These are phyloP conservation scores for Chrysoporthe puriensis DNA, from an alignment of 2,329 filamentous ascomycete genomes.

Conservation along the genomic window DNA sequence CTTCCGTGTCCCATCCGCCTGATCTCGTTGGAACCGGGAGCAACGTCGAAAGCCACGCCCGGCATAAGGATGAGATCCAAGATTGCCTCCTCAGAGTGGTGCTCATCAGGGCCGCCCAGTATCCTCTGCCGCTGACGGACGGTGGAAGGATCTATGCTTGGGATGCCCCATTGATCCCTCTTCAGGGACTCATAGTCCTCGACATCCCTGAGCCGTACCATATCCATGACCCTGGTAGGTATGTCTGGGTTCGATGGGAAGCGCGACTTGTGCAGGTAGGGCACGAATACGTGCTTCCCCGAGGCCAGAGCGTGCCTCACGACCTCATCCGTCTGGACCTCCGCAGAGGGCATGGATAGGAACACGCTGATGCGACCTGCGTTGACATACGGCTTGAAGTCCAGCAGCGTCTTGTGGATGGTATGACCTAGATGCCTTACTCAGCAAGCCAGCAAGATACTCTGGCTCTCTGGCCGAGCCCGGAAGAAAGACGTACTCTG, in stretches of 20 bases:
- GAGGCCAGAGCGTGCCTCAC: conserved; percentile 76
- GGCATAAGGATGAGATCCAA: conserved; percentile 91
- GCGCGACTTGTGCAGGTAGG: conserved; percentile 75
- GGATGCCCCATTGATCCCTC: conserved; percentile 90
- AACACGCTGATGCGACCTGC: conserved; percentile 83
- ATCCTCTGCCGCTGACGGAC: conserved; percentile 71
- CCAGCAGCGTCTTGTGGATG: conserved; percentile 67
- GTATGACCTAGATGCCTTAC: conserved; percentile 56
- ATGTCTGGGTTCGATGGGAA: conserved; percentile 48
- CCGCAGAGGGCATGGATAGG: conserved; percentile 86
- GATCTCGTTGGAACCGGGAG: conserved; percentile 56
- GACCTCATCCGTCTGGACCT: conserved; percentile 82
- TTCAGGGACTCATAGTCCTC: conserved; percentile 78
- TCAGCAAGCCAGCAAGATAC: conserved; percentile 32
- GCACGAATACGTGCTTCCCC: conserved; percentile 89
- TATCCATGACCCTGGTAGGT: conserved; percentile 82
- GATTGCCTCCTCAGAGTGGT: conserved; percentile 48
- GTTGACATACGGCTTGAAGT: conserved; percentile 73
- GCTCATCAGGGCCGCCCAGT: conserved; percentile 63
- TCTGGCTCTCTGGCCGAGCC: conserved; percentile 11
- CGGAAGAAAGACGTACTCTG: conserved; percentile 66
- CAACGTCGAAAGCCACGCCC: conserved; percentile 85
- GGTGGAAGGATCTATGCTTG: conserved; percentile 72
- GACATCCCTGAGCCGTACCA: conserved; percentile 77
- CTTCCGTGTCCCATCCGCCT: conserved; percentile 89